A percentile compares a stretch with the other conserved stretches of the same genome.
These are phyloP conservation scores for Ampelocalamus luodianensis DNA, from an alignment of 176 grass and related monocot species.

Conservation along the genomic window DNA sequence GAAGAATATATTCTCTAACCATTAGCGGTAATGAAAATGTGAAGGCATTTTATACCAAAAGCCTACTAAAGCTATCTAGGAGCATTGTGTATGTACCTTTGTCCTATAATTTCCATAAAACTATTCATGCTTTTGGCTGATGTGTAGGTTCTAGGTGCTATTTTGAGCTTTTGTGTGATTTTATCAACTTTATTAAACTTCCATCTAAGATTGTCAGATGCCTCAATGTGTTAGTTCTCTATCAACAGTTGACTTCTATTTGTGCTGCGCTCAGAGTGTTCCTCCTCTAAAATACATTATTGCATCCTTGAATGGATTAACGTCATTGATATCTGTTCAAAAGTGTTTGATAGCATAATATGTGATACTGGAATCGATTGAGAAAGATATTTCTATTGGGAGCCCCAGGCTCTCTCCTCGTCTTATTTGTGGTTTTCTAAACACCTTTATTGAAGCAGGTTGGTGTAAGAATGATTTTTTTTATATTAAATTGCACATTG, in stretches of 20 bases:
- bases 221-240: neutral
- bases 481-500: slow-evolving; percentile 29
- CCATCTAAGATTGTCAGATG: neutral
- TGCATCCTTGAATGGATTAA: slow-evolving; percentile 1
- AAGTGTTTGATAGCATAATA: neutral
- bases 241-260: slow-evolving; percentile 29
- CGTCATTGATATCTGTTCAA: neutral
- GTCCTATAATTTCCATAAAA: neutral
- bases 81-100: neutral
- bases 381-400: slow-evolving; percentile 65
- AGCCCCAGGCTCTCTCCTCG: slow-evolving; percentile 62
- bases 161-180: neutral
- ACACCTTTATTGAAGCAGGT: slow-evolving; percentile 84
- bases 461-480: slow-evolving; percentile 31
- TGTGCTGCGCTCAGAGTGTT: neutral
- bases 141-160: neutral
- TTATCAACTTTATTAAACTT: neutral
- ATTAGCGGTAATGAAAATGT: neutral
- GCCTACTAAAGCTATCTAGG: neutral
- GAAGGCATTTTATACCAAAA: neutral
- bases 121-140: slow-evolving; percentile 6
- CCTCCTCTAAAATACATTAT: neutral
- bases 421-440: slow-evolving; percentile 85
- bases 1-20: neutral
- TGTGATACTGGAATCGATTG: slow-evolving; percentile 70